phyloP scores from a whole-genome alignment of 768 basidiomycete species.

The Trametes maxima region DNA sequence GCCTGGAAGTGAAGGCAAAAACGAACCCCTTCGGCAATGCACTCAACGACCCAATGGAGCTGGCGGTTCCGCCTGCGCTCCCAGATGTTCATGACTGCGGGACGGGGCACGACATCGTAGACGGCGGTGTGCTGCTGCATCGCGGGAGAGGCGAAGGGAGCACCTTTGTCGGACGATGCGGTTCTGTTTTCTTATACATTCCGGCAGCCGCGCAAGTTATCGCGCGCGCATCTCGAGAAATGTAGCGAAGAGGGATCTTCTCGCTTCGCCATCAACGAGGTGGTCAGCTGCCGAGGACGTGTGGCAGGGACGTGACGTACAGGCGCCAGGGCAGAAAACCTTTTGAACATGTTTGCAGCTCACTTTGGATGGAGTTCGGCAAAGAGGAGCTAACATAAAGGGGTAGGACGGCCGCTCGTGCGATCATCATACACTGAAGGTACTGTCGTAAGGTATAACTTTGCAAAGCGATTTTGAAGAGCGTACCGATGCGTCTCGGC shows the following conservation, averaged over 20 bases:
- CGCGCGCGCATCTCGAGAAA: background rate
- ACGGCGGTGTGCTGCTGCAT: slow-evolving; percentile 22
- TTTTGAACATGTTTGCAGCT: too few relatives aligned
- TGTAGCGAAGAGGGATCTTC: background rate
- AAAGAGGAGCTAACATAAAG: too few relatives aligned
- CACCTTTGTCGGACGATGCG: too few relatives aligned
- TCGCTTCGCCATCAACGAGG: background rate
- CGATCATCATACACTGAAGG: too few relatives aligned
- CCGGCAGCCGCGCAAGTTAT: background rate
- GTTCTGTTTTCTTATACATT: background rate
- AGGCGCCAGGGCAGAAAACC: background rate
- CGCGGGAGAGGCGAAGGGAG: too few relatives aligned
- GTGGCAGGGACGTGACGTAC: background rate
- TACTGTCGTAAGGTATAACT: too few relatives aligned
- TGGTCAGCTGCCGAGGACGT: background rate
- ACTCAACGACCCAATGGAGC: slow-evolving; percentile 32
- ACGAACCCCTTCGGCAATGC: slow-evolving; percentile 34
- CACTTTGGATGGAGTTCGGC: too few relatives aligned
- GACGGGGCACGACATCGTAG: slow-evolving; percentile 26
- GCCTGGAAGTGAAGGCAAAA: background rate
- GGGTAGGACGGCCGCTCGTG: too few relatives aligned
- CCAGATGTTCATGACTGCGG: slow-evolving; percentile 22
- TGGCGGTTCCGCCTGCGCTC: slow-evolving; percentile 31
- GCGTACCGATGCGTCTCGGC: too few relatives aligned
- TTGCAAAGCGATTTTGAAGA: too few relatives aligned